A percentile compares a stretch with the other conserved stretches of the same genome.
These are phyloP conservation scores for Apiotrichum mycotoxinovorans DNA, from an alignment of 1,284 basidiomycete genomes.

Conservation along the genomic window DNA sequence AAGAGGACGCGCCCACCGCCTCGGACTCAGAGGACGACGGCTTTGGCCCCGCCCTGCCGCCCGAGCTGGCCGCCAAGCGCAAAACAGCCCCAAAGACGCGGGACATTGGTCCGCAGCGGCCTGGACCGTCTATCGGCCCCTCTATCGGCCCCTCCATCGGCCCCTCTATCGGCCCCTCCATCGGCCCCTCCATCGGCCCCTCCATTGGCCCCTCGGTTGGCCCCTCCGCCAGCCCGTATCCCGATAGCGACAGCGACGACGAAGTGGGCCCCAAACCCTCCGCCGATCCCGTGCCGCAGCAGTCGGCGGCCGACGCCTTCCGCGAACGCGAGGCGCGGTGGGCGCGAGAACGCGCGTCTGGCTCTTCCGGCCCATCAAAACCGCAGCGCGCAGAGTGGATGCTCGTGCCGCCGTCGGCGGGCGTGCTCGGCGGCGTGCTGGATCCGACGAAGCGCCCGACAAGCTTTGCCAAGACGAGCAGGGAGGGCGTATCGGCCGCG, in stretches of 20 bases:
- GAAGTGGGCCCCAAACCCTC: slow-evolving; percentile 30
- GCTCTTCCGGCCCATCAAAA: neutral
- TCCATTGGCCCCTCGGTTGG: neutral
- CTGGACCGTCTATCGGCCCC: neutral
- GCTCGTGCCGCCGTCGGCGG: slow-evolving; percentile 78
- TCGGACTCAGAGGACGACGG: slow-evolving; percentile 67
- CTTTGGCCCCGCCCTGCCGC: slow-evolving; percentile 61
- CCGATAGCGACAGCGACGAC: slow-evolving; percentile 27
- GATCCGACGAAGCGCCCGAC: slow-evolving; percentile 69
- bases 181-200: neutral
- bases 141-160: slow-evolving; percentile 1
- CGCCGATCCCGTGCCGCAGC: neutral
- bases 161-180: neutral
- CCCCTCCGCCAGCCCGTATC: slow-evolving; percentile 3
- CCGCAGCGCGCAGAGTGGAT: slow-evolving; percentile 79
- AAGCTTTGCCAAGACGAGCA: slow-evolving; percentile 41
- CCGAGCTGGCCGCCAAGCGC: slow-evolving; percentile 33
- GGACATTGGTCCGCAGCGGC: slow-evolving; percentile 7
- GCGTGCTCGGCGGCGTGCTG: slow-evolving; percentile 58
- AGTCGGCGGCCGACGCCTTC: slow-evolving; percentile 66
- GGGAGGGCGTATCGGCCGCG: slow-evolving; percentile 50
- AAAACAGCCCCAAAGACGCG: slow-evolving; percentile 7
- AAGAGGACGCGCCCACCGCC: slow-evolving; percentile 27
- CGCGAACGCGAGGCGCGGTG: slow-evolving; percentile 66
- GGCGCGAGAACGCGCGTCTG: slow-evolving; percentile 62